Evolutionary conservation across 306 rosid genomes (phyloP).

Genomic region (Sicyos baderoa): DNA sequence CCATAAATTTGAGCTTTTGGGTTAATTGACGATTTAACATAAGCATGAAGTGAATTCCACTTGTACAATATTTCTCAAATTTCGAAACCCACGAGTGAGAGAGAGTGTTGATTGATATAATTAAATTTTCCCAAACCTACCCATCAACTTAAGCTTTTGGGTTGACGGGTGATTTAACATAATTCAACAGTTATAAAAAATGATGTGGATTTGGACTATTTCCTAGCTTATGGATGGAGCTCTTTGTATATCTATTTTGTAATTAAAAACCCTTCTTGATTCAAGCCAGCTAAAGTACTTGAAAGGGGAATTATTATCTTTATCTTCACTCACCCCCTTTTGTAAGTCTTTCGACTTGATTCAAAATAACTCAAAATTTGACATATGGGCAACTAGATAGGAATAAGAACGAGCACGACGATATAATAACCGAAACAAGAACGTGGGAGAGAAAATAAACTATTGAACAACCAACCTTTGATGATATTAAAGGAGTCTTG

Average conservation of each 20-base stretch:
- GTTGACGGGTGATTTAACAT: too few relatives aligned
- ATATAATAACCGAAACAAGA: background rate
- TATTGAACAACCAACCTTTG: conserved; percentile 50
- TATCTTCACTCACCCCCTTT: conserved; percentile 1
- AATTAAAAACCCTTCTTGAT: background rate
- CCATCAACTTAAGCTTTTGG: too few relatives aligned
- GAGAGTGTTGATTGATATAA: too few relatives aligned
- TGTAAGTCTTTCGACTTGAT: background rate
- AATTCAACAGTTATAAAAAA: too few relatives aligned
- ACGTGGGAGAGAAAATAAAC: background rate
- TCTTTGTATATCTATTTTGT: background rate
- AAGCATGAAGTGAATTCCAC: too few relatives aligned
- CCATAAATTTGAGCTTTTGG: too few relatives aligned
- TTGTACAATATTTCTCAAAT: too few relatives aligned
- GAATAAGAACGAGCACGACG: conserved; percentile 11
- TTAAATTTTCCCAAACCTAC: too few relatives aligned
- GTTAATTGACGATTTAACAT: too few relatives aligned
- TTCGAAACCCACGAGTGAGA: too few relatives aligned
- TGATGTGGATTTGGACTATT: background rate
- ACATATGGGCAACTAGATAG: background rate
- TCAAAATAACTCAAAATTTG: background rate
- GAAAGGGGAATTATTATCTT: background rate
- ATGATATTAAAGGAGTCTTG: conserved; percentile 85
- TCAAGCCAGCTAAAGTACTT: background rate
- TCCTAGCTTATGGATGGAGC: background rate